Evolutionary conservation across 768 basidiomycete species (phyloP).

Genomic region (Lyophyllum shimeji): DNA sequence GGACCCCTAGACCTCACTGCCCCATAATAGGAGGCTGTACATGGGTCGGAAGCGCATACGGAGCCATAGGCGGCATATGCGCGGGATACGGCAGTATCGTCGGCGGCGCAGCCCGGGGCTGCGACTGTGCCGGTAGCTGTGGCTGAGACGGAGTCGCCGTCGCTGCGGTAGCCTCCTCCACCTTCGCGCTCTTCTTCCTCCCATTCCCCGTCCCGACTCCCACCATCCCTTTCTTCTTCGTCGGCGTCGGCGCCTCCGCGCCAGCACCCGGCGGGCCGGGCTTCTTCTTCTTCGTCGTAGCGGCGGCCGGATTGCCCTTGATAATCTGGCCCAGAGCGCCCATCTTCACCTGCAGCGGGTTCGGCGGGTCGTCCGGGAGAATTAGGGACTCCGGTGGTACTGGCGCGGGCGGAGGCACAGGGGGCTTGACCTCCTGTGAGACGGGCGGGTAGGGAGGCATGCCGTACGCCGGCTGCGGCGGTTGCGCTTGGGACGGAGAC

Average conservation of each 20-base stretch:
- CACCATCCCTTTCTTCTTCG: conserved; percentile 42
- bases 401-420: conserved; percentile 15
- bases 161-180: too few species aligned
- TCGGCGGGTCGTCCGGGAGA: conserved; percentile 67
- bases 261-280: conserved; percentile 16
- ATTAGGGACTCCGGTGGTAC: conserved; percentile 26
- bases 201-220: conserved; percentile 46
- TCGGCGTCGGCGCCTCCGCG: conserved; percentile 20
- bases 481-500: not conserved
- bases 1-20: conserved; percentile 3
- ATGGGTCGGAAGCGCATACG: conserved; percentile 7
- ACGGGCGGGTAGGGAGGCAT: conserved; percentile 5
- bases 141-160: conserved; percentile 1
- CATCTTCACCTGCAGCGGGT: conserved; percentile 62
- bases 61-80: conserved; percentile 10
- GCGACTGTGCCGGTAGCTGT: not conserved
- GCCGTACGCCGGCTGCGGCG: conserved; percentile 7
- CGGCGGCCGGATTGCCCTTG: conserved; percentile 44
- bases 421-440: not conserved
- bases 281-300: conserved; percentile 63
- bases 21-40: conserved; percentile 12
- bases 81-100: conserved; percentile 7
- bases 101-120: conserved; percentile 4
- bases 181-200: conserved; percentile 41
- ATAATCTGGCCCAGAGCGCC: conserved; percentile 79